Evolutionary conservation across 805 yeast species (phyloP).

Genomic region (Metschnikowia shivogae): DNA sequence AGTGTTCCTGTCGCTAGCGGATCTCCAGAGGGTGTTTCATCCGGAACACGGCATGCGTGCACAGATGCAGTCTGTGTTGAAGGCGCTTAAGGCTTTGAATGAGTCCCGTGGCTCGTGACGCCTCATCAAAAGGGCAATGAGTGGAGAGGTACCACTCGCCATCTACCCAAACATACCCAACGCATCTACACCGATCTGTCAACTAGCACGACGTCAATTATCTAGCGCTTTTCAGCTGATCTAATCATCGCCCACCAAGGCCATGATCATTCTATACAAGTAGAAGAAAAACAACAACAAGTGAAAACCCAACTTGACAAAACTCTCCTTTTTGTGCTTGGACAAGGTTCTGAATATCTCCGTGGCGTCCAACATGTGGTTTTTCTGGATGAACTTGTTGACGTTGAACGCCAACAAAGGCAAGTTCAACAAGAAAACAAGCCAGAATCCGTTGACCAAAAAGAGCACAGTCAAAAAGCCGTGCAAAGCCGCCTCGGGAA

Average conservation of each 20-base stretch:
- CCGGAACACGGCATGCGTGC: not conserved
- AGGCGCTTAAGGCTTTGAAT: not conserved
- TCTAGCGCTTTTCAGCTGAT: not conserved
- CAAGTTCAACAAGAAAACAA: conserved; percentile 73
- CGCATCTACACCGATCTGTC: too few species aligned
- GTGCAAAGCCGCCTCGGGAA: conserved; percentile 87
- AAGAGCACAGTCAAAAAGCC: conserved; percentile 65
- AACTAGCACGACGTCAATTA: not conserved
- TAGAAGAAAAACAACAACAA: conserved; percentile 90
- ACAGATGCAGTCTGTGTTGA: not conserved
- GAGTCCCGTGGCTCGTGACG: not conserved
- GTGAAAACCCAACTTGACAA: conserved; percentile 87
- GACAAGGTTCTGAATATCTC: conserved; percentile 93
- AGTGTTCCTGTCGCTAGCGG: not conserved
- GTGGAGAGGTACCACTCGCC: too few species aligned
- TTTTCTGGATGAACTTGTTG: conserved; percentile 72
- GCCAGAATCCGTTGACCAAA: conserved; percentile 88
- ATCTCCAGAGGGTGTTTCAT: conserved; percentile 1
- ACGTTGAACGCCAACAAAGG: conserved; percentile 84
- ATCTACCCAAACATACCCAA: too few species aligned
- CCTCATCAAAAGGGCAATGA: not conserved
- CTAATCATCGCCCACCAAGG: conserved; percentile 67
- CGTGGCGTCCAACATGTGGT: conserved; percentile 90
- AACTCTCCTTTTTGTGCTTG: conserved; percentile 89
- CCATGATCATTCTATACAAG: conserved; percentile 93